phyloP scores from a whole-genome alignment of 768 basidiomycete species.

The Phylloporus sp. region DNA sequence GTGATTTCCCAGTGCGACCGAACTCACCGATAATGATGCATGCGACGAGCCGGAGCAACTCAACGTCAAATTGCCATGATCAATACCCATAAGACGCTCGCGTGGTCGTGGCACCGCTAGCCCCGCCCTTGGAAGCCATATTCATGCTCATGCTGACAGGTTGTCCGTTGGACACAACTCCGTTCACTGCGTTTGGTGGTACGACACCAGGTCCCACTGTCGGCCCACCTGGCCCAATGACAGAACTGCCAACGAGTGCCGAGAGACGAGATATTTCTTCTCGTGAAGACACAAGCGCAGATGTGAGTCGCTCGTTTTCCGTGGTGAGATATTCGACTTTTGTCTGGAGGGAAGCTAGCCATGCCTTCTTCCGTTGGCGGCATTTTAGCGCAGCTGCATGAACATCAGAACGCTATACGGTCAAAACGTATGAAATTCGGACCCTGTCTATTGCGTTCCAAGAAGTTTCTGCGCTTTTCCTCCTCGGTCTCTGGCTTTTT shows the following conservation, averaged over 20 bases:
- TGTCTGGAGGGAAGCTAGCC: slow-evolving; percentile 87
- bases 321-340: slow-evolving; percentile 89
- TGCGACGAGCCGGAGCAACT: slow-evolving; percentile 2
- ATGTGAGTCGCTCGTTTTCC: slow-evolving; percentile 91
- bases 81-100: slow-evolving; percentile 41
- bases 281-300: slow-evolving; percentile 78
- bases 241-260: slow-evolving; percentile 62
- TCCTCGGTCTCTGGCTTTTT: slow-evolving; percentile 96
- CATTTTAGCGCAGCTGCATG: slow-evolving; percentile 90
- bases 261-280: slow-evolving; percentile 88
- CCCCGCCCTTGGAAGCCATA: slow-evolving; percentile 35
- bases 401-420: slow-evolving; percentile 3
- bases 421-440: not conserved
- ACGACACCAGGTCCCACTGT: slow-evolving; percentile 29
- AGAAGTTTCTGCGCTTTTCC: slow-evolving; percentile 93
- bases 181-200: slow-evolving; percentile 25
- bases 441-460: slow-evolving; percentile 98
- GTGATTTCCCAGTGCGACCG: not conserved
- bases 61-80: slow-evolving; percentile 5
- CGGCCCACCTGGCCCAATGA: slow-evolving; percentile 40
- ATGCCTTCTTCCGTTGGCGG: slow-evolving; percentile 98
- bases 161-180: slow-evolving; percentile 28
- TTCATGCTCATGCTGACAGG: slow-evolving; percentile 42
- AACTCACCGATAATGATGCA: slow-evolving; percentile 17
- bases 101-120: slow-evolving; percentile 26